A percentile compares a stretch with the other conserved stretches of the same genome.
These are phyloP conservation scores for Huntiella moniliformis DNA, from an alignment of 2,329 filamentous ascomycete species.

Conservation along the genomic window DNA sequence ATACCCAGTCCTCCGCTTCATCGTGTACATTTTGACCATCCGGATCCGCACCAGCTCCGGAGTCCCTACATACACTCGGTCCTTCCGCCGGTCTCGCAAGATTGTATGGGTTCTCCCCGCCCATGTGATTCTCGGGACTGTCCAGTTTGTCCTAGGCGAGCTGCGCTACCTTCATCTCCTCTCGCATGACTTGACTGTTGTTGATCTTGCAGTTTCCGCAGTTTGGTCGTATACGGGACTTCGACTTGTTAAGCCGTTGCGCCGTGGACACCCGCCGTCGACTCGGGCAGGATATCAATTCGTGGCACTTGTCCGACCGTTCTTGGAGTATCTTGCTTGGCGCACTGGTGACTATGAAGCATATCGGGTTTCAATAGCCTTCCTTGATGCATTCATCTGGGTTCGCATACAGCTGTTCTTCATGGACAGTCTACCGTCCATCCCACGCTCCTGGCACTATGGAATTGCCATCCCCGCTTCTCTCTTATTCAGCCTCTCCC, in stretches of 20 bases:
- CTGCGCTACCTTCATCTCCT: constrained; percentile 1
- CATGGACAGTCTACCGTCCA: not conserved
- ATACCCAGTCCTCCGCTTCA: constrained; percentile 5
- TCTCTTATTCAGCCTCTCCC: not conserved
- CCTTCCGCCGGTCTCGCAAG: constrained; percentile 6
- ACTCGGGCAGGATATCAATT: constrained; percentile 7
- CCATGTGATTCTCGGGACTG: constrained; percentile 3
- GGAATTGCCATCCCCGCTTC: constrained; percentile 3
- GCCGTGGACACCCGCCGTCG: constrained; percentile 6
- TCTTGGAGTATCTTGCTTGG: constrained; percentile 4
- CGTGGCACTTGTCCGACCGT: constrained; percentile 2
- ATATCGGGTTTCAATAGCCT: constrained; percentile 2
- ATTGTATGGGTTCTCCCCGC: constrained; percentile 4
- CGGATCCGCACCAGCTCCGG: not conserved
- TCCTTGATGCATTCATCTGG: constrained; percentile 8
- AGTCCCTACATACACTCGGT: constrained; percentile 5
- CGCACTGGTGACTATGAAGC: not conserved
- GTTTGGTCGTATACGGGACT: constrained; percentile 5
- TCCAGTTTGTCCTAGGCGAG: constrained; percentile 5
- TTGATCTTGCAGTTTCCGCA: not conserved
- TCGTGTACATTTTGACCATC: not conserved
- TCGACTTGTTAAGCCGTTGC: constrained; percentile 5
- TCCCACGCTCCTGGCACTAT: not conserved
- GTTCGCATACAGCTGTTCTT: constrained; percentile 5
- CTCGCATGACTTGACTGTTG: not conserved